Base-by-base conservation (phyloP, 169 alveolate genomes). In the Babesia caballi region DNA sequence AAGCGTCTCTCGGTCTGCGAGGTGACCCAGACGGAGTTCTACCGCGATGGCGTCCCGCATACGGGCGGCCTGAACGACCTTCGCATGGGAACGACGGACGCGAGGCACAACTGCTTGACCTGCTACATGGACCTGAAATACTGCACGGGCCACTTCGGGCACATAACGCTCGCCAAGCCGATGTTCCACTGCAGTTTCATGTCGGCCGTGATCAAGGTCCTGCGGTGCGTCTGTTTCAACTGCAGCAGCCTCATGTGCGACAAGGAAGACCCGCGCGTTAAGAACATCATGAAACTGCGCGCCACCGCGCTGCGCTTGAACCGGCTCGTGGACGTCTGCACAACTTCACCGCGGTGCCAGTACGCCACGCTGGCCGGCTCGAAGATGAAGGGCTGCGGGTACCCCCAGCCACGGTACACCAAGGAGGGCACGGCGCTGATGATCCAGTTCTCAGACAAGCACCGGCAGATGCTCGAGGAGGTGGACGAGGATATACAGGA, bases 81-180 rank as follows among this genome's bases (percentile, higher is more conserved):
- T 4, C 90, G 97, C 42, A 93, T 97, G 97, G 99, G 99, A n/a
- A 96, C 99, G 19, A 93, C 95, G 69, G 99, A 96, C 72, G 92
- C 94, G 41, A 94, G 92, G 47, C 80, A 90, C 28, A 82, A 75
- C 46, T 98, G 99, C 77, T 87, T 88, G 58, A 96, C 99, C 21
- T 98, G 99, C 82, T 89, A 85, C 57, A 96, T 97, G 94, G 91
- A 94, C 80, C 92, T 94, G 73, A 92, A 91, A 74, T 94, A 96
- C 60, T 98, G 99, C 76, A 99, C 99, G 5, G 99, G 99, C 19
- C 99, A 98, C 75, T 97, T 98, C 84, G 99, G 99, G 27, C 98
- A 96, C 85, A 94, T 98, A 52, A 95, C 92, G 49, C 88, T 98
- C 21, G 98, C 96, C 14, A 94, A 89, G 68, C 98, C 99, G 9